Conservation (phyloP, 306 rosid genomes). For the Cucurbita pepo region DNA sequence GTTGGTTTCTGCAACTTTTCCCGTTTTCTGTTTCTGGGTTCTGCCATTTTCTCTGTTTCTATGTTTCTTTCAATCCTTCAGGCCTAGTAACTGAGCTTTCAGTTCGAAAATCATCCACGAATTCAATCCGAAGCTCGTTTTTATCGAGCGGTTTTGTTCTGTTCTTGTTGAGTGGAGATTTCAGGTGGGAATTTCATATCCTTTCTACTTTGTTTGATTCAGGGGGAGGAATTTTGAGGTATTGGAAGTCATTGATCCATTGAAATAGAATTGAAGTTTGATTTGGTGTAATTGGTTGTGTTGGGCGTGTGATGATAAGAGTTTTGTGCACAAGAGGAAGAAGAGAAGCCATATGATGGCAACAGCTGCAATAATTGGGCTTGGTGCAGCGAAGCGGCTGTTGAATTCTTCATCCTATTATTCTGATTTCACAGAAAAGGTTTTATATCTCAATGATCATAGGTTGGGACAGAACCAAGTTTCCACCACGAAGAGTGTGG, state of each 20-base stretch:
- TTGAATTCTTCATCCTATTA: slow-evolving; percentile 59
- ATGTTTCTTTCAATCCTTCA: not conserved
- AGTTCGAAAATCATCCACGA: not conserved
- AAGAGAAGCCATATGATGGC: slow-evolving; percentile 58
- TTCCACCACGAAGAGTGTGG: slow-evolving; percentile 28
- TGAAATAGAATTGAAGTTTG: slow-evolving; percentile 1
- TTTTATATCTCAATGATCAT: slow-evolving; percentile 31
- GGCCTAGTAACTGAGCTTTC: not conserved
- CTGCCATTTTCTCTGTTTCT: not conserved
- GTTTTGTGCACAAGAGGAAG: slow-evolving; percentile 11
- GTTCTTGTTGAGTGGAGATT: not conserved
- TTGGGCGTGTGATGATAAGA: slow-evolving; percentile 31
- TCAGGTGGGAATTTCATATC: not conserved
- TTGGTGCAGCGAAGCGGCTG: slow-evolving; percentile 70
- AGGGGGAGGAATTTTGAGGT: slow-evolving; percentile 15
- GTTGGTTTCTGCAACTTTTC: not conserved
- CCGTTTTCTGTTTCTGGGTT: not conserved
- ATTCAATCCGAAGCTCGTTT: not conserved
- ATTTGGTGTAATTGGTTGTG: slow-evolving; percentile 3
- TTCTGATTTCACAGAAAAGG: slow-evolving; percentile 62
- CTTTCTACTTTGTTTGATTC: not conserved
- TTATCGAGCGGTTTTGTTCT: not conserved
- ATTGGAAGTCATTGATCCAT: not conserved
- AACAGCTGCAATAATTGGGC: slow-evolving; percentile 78
- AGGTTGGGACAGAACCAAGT: slow-evolving; percentile 39